phyloP scores from a whole-genome alignment of 345 rosid species.

The Litchi chinensis region DNA sequence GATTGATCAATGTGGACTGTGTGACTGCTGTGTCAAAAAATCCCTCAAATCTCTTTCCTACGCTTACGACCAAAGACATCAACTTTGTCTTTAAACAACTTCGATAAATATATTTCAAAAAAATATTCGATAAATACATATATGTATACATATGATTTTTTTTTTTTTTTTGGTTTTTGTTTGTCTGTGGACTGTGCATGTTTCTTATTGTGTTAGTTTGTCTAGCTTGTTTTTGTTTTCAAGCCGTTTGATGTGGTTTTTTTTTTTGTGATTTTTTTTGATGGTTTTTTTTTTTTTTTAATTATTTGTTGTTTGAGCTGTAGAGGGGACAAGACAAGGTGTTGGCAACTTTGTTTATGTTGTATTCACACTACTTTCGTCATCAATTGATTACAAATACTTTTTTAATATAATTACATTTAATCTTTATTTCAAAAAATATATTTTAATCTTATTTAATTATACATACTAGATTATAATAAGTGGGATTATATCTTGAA shows the following conservation, averaged over 20 bases:
- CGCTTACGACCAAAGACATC: slow-evolving; percentile 10
- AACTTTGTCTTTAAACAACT: background rate
- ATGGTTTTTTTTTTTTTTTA: too few relatives aligned
- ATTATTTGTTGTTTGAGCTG: background rate
- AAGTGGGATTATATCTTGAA: too few relatives aligned
- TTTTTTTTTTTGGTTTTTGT: background rate
- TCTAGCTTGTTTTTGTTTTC: background rate
- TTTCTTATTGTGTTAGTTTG: background rate
- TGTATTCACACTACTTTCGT: background rate
- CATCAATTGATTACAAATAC: background rate
- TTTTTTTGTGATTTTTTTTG: too few relatives aligned
- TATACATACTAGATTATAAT: too few relatives aligned
- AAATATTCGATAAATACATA: too few relatives aligned
- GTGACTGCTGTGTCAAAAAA: background rate
- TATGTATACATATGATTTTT: too few relatives aligned
- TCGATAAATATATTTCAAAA: too few relatives aligned
- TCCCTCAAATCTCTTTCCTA: background rate
- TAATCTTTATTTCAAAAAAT: too few relatives aligned
- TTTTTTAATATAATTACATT: too few relatives aligned
- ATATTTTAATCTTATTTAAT: too few relatives aligned
- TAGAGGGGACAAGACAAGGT: background rate
- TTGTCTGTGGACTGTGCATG: background rate
- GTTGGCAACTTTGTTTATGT: background rate
- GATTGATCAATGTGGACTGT: background rate
- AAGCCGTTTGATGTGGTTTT: background rate